These are phyloP conservation scores for Colletotrichum cereale DNA, from an alignment of 2,329 filamentous ascomycete genomes.

Conservation along the genomic window DNA sequence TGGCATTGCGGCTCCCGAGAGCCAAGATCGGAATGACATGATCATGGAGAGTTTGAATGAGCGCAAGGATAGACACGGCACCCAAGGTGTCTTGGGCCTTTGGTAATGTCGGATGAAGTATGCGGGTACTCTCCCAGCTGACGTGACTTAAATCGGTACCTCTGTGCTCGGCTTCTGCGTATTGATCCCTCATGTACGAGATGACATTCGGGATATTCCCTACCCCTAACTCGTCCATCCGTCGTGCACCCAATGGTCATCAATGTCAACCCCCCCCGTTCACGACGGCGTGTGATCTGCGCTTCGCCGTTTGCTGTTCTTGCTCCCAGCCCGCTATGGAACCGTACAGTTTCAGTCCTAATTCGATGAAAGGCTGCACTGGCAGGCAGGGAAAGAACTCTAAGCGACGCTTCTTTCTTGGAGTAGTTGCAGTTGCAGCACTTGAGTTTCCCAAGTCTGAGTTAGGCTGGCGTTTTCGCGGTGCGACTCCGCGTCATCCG, in stretches of 20 bases:
- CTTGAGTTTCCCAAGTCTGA: background rate
- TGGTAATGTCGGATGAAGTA: slow-evolving; percentile 1
- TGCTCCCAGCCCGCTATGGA: background rate
- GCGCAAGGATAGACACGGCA: background rate
- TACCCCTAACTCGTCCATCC: slow-evolving; percentile 11
- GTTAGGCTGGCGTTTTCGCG: slow-evolving; percentile 9
- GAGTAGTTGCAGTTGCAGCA: slow-evolving; percentile 6
- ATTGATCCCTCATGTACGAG: background rate
- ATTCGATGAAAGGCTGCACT: slow-evolving; percentile 6
- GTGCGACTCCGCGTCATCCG: slow-evolving; percentile 18
- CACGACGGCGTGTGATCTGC: slow-evolving; percentile 10
- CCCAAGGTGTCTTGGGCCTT: slow-evolving; percentile 5
- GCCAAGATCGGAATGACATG: slow-evolving; percentile 8
- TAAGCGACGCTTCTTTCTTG: background rate
- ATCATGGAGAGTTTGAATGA: background rate
- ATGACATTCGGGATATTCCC: background rate
- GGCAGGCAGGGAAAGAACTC: background rate
- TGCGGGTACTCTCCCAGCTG: slow-evolving; percentile 12
- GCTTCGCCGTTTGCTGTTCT: background rate
- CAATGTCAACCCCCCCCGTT: background rate
- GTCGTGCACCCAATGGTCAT: background rate
- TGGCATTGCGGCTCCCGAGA: slow-evolving; percentile 32
- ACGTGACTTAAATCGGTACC: slow-evolving; percentile 9
- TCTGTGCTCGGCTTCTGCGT: slow-evolving; percentile 6
- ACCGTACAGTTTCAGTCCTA: slow-evolving; percentile 21